These are phyloP conservation scores for Vigna mungo DNA, from an alignment of 306 rosid species.

Conservation along the genomic window DNA sequence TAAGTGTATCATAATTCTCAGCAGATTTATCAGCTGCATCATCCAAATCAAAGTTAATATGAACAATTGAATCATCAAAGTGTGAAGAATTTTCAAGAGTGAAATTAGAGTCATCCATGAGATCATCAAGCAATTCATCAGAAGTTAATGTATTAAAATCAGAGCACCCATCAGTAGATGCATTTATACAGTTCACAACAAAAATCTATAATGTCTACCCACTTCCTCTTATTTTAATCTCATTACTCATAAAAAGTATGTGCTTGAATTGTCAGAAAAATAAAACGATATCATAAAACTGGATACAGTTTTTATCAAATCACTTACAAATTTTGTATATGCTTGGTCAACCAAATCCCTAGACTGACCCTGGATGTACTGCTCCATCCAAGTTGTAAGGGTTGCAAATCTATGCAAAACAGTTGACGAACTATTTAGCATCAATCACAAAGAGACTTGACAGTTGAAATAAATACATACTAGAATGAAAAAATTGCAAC, in stretches of 20 bases:
- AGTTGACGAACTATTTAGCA: slow-evolving; percentile 34
- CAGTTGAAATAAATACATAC: no score
- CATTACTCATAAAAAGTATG: slow-evolving; percentile 7
- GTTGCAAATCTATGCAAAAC: slow-evolving; percentile 81
- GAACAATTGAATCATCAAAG: no score
- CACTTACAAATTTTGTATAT: slow-evolving; percentile 93
- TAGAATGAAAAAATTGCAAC: no score
- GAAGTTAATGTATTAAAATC: no score
- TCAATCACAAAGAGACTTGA: no score
- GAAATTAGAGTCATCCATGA: no score
- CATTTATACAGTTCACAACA: background rate
- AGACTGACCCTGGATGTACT: slow-evolving; percentile 97
- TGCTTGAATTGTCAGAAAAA: slow-evolving; percentile 24
- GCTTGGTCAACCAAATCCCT: slow-evolving; percentile 99
- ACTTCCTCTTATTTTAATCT: slow-evolving; percentile 3
- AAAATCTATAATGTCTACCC: slow-evolving; percentile 5
- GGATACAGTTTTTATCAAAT: slow-evolving; percentile 27
- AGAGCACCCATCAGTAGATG: no score
- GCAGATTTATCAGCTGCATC: no score
- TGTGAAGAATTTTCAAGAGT: no score
- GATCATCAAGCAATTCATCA: no score
- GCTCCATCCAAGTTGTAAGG: slow-evolving; percentile 99
- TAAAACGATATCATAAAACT: slow-evolving; percentile 24
- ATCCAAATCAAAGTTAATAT: no score
- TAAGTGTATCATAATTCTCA: no score